phyloP scores from a whole-genome alignment of 2,329 filamentous ascomycete species.

The Cytospora chrysosperma region DNA sequence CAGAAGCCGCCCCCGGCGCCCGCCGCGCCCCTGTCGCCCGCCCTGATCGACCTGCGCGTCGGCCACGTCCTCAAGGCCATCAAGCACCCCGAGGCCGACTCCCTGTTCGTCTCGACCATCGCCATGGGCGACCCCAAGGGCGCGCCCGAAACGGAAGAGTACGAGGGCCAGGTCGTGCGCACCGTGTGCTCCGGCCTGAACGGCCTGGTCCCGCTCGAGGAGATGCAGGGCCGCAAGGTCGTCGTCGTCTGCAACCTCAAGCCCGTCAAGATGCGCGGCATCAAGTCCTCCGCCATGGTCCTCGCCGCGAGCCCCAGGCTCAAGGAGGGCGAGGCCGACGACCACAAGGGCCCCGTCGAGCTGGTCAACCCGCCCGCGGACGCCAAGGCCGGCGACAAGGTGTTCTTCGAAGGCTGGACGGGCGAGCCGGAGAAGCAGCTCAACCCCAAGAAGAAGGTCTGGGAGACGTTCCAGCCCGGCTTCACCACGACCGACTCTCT shows the following conservation, averaged over 20 bases:
- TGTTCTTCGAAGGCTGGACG: constrained; percentile 93
- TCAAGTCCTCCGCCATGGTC: constrained; percentile 81
- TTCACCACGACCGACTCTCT: constrained; percentile 84
- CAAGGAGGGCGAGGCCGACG: constrained; percentile 77
- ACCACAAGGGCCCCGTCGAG: constrained; percentile 89
- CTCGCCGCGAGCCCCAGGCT: constrained; percentile 85
- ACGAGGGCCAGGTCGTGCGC: constrained; percentile 86
- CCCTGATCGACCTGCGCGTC: constrained; percentile 90
- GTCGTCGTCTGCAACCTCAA: constrained; percentile 97
- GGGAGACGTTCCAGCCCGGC: constrained; percentile 94
- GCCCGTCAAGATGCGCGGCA: constrained; percentile 97
- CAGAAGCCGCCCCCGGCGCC: constrained; percentile 64
- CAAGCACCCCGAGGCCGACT: constrained; percentile 95
- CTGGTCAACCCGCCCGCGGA: constrained; percentile 80
- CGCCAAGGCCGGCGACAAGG: constrained; percentile 78
- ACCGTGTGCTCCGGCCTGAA: constrained; percentile 98
- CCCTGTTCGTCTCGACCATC: constrained; percentile 91
- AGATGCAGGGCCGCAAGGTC: constrained; percentile 96
- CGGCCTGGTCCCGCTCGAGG: constrained; percentile 84
- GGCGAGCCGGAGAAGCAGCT: constrained; percentile 89
- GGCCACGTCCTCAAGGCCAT: constrained; percentile 96
- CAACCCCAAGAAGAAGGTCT: constrained; percentile 99
- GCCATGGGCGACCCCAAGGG: constrained; percentile 86
- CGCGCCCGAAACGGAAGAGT: constrained; percentile 84
- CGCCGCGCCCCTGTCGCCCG: constrained; percentile 75